These are phyloP conservation scores for Lachnellula suecica DNA, from an alignment of 2,329 filamentous ascomycete species.

Conservation along the genomic window DNA sequence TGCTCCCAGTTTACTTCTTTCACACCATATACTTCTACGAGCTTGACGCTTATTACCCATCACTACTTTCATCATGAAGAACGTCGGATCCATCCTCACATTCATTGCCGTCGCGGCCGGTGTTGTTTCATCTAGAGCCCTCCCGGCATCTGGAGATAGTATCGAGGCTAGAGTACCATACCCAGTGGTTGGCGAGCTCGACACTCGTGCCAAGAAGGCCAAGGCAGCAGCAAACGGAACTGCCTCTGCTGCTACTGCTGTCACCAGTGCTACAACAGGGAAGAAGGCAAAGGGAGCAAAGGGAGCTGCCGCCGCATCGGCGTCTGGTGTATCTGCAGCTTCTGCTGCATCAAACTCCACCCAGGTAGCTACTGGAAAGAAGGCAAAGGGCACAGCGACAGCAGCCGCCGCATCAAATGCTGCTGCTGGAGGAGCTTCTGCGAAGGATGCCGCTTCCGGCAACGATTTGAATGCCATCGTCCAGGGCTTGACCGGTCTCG, in stretches of 20 bases:
- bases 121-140: constrained; percentile 31
- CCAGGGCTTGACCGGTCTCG: constrained; percentile 23
- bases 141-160: constrained; percentile 17
- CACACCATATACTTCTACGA: constrained; percentile 18
- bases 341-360: background rate
- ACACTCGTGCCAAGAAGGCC: background rate
- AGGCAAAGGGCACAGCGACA: background rate
- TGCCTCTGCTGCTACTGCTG: constrained; percentile 1
- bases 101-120: constrained; percentile 37
- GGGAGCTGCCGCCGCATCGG: background rate
- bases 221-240: constrained; percentile 3
- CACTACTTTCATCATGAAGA: constrained; percentile 38
- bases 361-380: too few relatives aligned
- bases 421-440: background rate
- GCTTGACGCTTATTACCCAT: constrained; percentile 23
- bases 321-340: background rate
- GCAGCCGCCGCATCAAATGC: constrained; percentile 2
- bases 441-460: too few relatives aligned
- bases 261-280: constrained; percentile 1
- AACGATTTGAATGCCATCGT: too few relatives aligned
- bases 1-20: constrained; percentile 27
- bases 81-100: constrained; percentile 37
- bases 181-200: constrained; percentile 12
- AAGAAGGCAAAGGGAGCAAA: constrained; percentile 16
- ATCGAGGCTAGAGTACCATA: constrained; percentile 23